Evolutionary conservation across 768 basidiomycete species (phyloP).

Genomic region (Antrodiella citrinella): DNA sequence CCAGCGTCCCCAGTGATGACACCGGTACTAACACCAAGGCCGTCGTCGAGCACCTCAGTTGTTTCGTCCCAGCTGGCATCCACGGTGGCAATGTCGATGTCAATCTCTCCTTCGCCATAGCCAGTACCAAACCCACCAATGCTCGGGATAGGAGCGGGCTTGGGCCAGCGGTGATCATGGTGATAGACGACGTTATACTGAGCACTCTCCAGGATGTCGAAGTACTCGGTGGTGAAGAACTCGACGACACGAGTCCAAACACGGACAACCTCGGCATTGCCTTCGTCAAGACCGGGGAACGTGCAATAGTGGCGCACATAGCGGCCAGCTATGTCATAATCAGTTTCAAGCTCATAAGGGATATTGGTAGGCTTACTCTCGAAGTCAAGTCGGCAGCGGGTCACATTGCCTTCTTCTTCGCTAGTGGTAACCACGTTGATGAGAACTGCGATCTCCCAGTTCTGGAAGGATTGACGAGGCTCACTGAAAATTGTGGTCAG

Average conservation of each 20-base stretch:
- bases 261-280: slow-evolving; percentile 5
- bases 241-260: slow-evolving; percentile 9
- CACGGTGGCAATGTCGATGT: neutral
- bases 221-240: slow-evolving; percentile 15
- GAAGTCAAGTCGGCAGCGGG: slow-evolving; percentile 12
- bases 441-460: slow-evolving; percentile 20
- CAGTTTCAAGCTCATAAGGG: neutral
- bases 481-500: neutral
- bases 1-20: neutral
- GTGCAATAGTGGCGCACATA: slow-evolving; percentile 3
- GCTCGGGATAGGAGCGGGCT: neutral
- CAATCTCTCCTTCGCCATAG: slow-evolving; percentile 1
- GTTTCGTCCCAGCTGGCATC: slow-evolving; percentile 4
- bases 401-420: slow-evolving; percentile 11
- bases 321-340: slow-evolving; percentile 5
- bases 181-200: slow-evolving; percentile 15
- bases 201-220: slow-evolving; percentile 13
- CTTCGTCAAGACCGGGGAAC: slow-evolving; percentile 5
- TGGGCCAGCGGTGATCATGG: slow-evolving; percentile 7
- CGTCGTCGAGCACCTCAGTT: neutral
- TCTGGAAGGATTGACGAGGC: slow-evolving; percentile 1
- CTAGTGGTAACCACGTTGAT: slow-evolving; percentile 12
- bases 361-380: slow-evolving; percentile 8
- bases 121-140: no score
- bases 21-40: neutral